Percentiles rank a stretch among this genome's conserved stretches.
Conservation (phyloP, 352 stramenopile species). For the Phytophthora tubulina region DNA sequence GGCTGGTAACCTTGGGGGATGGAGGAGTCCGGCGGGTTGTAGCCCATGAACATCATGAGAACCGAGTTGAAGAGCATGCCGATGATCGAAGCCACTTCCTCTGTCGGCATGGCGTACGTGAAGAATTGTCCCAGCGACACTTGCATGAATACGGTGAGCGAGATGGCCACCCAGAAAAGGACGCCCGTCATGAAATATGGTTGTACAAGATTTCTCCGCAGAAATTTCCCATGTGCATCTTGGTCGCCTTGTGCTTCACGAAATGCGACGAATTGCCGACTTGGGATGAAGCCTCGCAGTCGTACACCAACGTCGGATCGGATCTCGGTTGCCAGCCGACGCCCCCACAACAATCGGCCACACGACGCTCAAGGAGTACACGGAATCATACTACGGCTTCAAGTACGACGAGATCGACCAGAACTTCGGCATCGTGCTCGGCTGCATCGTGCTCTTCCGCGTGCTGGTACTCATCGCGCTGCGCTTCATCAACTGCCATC, state of each 20-base stretch:
- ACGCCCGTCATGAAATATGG: slow-evolving; percentile 44
- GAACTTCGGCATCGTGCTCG: slow-evolving; percentile 17
- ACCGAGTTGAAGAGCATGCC: slow-evolving; percentile 54
- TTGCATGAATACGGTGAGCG: slow-evolving; percentile 45
- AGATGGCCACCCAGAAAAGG: slow-evolving; percentile 36
- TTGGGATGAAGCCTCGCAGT: no score
- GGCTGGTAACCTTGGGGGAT: slow-evolving; percentile 18
- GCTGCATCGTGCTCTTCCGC: slow-evolving; percentile 33
- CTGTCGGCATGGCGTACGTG: slow-evolving; percentile 53
- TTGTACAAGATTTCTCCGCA: no score
- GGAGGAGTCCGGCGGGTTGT: slow-evolving; percentile 23
- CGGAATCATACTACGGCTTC: slow-evolving; percentile 33
- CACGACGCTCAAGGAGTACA: slow-evolving; percentile 36
- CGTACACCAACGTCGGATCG: slow-evolving; percentile 6
- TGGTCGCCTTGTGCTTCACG: no score
- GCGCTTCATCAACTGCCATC: not conserved
- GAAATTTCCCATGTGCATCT: no score
- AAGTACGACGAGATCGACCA: slow-evolving; percentile 16
- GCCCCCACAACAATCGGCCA: slow-evolving; percentile 20
- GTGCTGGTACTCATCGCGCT: slow-evolving; percentile 9
- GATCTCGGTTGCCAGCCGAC: slow-evolving; percentile 26
- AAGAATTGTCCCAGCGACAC: slow-evolving; percentile 86
- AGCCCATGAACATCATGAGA: slow-evolving; percentile 46
- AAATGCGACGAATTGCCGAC: no score
- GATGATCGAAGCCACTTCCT: slow-evolving; percentile 53